These are phyloP conservation scores for Dipodascus albidus DNA, from an alignment of 805 yeast species.

Conservation along the genomic window DNA sequence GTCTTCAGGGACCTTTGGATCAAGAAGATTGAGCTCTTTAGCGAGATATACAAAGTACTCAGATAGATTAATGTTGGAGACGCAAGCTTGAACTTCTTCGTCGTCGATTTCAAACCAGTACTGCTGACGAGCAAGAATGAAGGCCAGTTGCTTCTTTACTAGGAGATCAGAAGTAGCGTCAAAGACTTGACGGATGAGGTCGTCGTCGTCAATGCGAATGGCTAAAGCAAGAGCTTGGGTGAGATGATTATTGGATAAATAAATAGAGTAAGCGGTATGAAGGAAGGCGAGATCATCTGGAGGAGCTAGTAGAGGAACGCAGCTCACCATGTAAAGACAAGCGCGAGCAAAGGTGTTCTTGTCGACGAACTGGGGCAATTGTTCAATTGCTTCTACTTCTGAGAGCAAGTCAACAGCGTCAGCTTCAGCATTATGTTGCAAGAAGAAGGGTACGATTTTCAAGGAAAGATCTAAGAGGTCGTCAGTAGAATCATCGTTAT, in stretches of 20 bases:
- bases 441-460: slow-evolving; percentile 76
- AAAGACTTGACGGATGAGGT: slow-evolving; percentile 67
- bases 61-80: slow-evolving; percentile 66
- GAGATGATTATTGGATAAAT: slow-evolving; percentile 63
- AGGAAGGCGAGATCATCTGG: slow-evolving; percentile 84
- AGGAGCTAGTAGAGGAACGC: slow-evolving; percentile 93
- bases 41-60: slow-evolving; percentile 72
- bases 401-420: slow-evolving; percentile 92
- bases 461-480: slow-evolving; percentile 55
- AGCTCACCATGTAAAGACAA: slow-evolving; percentile 86
- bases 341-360: slow-evolving; percentile 76
- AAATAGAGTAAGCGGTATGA: slow-evolving; percentile 79
- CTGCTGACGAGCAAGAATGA: slow-evolving; percentile 78
- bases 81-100: slow-evolving; percentile 66
- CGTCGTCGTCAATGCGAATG: slow-evolving; percentile 74
- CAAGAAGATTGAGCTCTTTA: slow-evolving; percentile 77
- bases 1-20: slow-evolving; percentile 92
- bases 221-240: slow-evolving; percentile 89
- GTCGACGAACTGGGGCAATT: slow-evolving; percentile 75
- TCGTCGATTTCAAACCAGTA: slow-evolving; percentile 51
- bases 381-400: slow-evolving; percentile 81
- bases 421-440: slow-evolving; percentile 94
- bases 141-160: slow-evolving; percentile 82
- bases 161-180: slow-evolving; percentile 61
- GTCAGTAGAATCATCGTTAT: slow-evolving; percentile 19